These are phyloP conservation scores for Haematococcus sp. DNA, from an alignment of 139 green algal genomes.

Conservation along the genomic window DNA sequence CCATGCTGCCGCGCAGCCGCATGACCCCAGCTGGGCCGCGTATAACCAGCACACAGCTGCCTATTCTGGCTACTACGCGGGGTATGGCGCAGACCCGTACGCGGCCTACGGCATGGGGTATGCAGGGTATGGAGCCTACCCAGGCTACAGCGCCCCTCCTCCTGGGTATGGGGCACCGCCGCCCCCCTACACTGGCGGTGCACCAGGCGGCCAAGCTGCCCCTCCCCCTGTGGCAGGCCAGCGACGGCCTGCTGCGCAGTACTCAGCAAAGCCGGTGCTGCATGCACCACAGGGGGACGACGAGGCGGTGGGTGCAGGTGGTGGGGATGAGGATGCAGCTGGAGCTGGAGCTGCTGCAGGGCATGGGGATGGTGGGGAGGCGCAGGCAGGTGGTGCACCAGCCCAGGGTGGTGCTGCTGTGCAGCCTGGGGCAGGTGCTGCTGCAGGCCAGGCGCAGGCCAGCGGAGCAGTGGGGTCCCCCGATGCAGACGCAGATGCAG, in stretches of 20 bases:
- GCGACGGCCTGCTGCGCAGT: constrained; percentile 1
- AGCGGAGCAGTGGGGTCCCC: neutral
- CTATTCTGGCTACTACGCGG: no score
- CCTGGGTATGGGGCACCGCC: no score
- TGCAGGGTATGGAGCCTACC: no score
- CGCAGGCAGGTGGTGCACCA: no score
- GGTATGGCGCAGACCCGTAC: no score
- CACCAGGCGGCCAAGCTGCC: constrained; percentile 1
- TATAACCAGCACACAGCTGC: no score
- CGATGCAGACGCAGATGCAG: constrained; percentile 8
- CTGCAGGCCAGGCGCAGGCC: neutral
- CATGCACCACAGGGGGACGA: no score
- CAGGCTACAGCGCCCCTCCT: no score
- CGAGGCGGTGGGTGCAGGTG: no score
- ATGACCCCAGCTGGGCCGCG: no score
- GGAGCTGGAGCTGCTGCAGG: constrained; percentile 4
- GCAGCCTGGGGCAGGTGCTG: neutral
- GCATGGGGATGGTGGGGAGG: neutral
- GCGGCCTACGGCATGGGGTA: no score
- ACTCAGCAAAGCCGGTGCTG: constrained; percentile 9
- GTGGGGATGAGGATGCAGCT: neutral
- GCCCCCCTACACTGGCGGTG: neutral
- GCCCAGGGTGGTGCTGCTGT: neutral
- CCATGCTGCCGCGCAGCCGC: no score
- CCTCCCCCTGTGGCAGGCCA: neutral